Evolutionary conservation across 257 asterid species (phyloP).

Genomic region (Coffea eugenioides): DNA sequence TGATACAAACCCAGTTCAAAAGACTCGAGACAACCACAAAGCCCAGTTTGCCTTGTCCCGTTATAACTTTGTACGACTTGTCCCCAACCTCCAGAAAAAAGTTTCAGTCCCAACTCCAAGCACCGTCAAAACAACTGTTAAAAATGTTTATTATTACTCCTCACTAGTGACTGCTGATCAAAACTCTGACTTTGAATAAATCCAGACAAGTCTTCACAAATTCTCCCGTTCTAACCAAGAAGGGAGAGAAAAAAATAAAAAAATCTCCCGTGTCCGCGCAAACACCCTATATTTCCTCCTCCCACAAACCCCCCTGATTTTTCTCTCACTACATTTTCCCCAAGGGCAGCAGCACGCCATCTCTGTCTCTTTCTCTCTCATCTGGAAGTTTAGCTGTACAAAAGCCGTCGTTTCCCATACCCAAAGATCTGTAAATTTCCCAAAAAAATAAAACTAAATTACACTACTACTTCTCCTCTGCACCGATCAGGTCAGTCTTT

Average conservation of each 20-base stretch:
- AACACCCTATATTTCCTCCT: conserved; percentile 32
- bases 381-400: conserved; percentile 22
- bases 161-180: no score
- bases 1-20: neutral
- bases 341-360: neutral
- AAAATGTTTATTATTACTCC: no score
- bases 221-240: conserved; percentile 7
- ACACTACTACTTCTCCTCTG: conserved; percentile 1
- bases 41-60: neutral
- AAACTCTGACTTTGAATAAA: neutral
- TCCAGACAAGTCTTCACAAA: conserved; percentile 16
- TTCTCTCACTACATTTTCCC: conserved; percentile 28
- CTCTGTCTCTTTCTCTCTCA: conserved; percentile 10
- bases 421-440: conserved; percentile 16
- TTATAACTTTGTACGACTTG: neutral
- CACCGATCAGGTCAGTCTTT: conserved; percentile 27
- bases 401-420: conserved; percentile 27
- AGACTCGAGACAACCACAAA: neutral
- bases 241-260: no score
- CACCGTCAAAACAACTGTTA: no score
- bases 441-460: neutral
- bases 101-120: no score
- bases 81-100: no score
- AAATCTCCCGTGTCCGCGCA: conserved; percentile 27
- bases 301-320: neutral